phyloP scores from a whole-genome alignment of 176 grass and related monocot genomes.

The Eragrostis nindensis region DNA sequence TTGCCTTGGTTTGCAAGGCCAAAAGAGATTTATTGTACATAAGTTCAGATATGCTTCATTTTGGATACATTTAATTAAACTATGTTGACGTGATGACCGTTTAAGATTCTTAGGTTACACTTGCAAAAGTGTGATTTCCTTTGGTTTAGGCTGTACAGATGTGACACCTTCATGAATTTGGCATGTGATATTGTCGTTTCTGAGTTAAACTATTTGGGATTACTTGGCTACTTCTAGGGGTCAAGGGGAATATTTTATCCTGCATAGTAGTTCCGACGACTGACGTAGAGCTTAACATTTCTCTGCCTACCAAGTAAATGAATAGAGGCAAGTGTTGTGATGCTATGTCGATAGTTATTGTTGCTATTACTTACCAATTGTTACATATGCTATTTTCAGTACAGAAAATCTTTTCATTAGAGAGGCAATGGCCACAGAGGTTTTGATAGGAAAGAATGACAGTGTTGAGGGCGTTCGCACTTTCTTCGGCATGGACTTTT shows the following conservation, averaged over 20 bases:
- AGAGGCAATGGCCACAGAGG: slow-evolving; percentile 92
- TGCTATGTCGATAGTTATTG: slow-evolving; percentile 14
- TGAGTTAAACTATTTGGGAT: slow-evolving; percentile 6
- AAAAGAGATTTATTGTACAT: not conserved
- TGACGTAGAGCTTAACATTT: not conserved
- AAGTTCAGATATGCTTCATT: slow-evolving; percentile 9
- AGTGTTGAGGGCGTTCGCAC: slow-evolving; percentile 87
- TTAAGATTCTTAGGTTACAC: slow-evolving; percentile 31
- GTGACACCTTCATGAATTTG: slow-evolving; percentile 10
- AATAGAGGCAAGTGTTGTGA: slow-evolving; percentile 8
- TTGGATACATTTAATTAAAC: not conserved
- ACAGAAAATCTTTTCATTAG: slow-evolving; percentile 94
- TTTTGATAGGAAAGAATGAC: slow-evolving; percentile 91
- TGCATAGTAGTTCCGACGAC: not conserved
- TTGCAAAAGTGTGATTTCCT: slow-evolving; percentile 9
- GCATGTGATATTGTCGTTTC: slow-evolving; percentile 8
- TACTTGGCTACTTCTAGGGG: not conserved
- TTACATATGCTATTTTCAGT: slow-evolving; percentile 63
- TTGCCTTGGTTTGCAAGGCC: not conserved
- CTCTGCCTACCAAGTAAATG: not conserved
- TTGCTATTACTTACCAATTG: slow-evolving; percentile 3
- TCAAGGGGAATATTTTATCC: not conserved
- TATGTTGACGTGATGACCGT: slow-evolving; percentile 3
- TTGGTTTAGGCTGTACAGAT: slow-evolving; percentile 29
- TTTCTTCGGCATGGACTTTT: slow-evolving; percentile 93